phyloP scores from a whole-genome alignment of 768 basidiomycete species.

The Kondoa subrosea region DNA sequence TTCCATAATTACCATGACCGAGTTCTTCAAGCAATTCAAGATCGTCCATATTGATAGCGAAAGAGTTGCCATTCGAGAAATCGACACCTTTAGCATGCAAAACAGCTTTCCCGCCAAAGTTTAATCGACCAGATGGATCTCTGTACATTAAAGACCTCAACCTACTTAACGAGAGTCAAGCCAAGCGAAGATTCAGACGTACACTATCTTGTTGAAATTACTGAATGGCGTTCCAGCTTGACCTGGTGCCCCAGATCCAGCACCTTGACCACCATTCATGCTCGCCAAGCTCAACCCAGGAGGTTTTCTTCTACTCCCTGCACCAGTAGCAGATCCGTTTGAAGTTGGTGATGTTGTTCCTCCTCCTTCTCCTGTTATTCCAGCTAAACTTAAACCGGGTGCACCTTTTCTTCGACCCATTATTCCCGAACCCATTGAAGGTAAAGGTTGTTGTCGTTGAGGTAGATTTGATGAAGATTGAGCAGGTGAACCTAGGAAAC shows the following conservation, averaged over 20 bases:
- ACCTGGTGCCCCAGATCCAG: neutral
- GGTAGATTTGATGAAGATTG: neutral
- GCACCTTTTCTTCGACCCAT: conserved; percentile 7
- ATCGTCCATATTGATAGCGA: conserved; percentile 74
- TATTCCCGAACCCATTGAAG: neutral
- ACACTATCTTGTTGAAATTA: conserved; percentile 89
- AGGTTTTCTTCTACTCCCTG: conserved; percentile 7
- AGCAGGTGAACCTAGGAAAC: neutral
- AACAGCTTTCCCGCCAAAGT: conserved; percentile 83
- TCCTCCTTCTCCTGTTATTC: neutral
- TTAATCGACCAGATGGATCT: conserved; percentile 88
- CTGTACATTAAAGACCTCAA: conserved; percentile 37
- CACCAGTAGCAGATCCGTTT: conserved; percentile 11
- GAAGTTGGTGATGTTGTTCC: neutral
- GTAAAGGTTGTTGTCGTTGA: conserved; percentile 2
- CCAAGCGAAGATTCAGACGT: conserved; percentile 32
- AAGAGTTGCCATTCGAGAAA: conserved; percentile 78
- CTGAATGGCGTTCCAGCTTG: conserved; percentile 51
- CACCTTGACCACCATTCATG: conserved; percentile 6
- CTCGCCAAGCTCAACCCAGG: conserved; percentile 17
- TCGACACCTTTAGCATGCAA: conserved; percentile 73
- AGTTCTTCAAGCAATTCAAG: conserved; percentile 80
- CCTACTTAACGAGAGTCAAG: conserved; percentile 6
- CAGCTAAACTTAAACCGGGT: conserved; percentile 4
- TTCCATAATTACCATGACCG: conserved; percentile 91